phyloP scores from a whole-genome alignment of 768 basidiomycete genomes.

The Collybia mongolica region DNA sequence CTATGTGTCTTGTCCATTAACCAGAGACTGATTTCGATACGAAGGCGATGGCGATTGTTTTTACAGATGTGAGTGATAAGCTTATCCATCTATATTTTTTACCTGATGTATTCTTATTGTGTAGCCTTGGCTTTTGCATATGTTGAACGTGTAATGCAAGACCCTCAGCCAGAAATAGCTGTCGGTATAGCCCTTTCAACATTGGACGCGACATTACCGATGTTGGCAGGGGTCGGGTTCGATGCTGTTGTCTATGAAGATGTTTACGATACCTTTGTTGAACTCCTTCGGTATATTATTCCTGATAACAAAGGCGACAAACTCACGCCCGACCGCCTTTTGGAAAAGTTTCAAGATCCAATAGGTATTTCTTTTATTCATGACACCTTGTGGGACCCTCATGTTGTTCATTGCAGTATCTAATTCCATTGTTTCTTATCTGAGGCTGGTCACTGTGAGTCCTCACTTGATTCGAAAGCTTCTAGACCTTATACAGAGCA shows the following conservation, averaged over 20 bases:
- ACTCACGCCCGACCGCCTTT: conserved; percentile 36
- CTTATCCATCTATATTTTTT: neutral
- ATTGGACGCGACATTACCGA: conserved; percentile 45
- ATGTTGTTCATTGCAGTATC: conserved; percentile 38
- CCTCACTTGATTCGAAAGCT: neutral
- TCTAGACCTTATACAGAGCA: neutral
- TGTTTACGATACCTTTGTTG: conserved; percentile 64
- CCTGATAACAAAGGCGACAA: conserved; percentile 30
- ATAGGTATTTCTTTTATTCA: conserved; percentile 35
- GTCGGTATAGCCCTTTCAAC: conserved; percentile 50
- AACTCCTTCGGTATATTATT: conserved; percentile 45
- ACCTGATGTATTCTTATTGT: conserved; percentile 15
- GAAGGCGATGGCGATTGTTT: conserved; percentile 92
- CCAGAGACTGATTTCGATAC: neutral
- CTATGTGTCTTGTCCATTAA: neutral
- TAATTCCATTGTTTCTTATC: conserved; percentile 74
- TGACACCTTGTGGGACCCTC: neutral
- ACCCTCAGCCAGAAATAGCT: conserved; percentile 41
- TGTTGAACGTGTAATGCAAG: conserved; percentile 63
- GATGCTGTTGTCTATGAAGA: conserved; percentile 70
- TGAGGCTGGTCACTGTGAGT: conserved; percentile 72
- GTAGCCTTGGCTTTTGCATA: conserved; percentile 83
- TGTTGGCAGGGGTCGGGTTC: conserved; percentile 60
- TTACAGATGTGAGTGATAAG: conserved; percentile 71
- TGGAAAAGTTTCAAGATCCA: conserved; percentile 53